Evolutionary conservation across 2,329 filamentous ascomycete genomes (phyloP), one percentile per base, ranked within the genome.

Genomic region (Diaporthe longicolla): DNA sequence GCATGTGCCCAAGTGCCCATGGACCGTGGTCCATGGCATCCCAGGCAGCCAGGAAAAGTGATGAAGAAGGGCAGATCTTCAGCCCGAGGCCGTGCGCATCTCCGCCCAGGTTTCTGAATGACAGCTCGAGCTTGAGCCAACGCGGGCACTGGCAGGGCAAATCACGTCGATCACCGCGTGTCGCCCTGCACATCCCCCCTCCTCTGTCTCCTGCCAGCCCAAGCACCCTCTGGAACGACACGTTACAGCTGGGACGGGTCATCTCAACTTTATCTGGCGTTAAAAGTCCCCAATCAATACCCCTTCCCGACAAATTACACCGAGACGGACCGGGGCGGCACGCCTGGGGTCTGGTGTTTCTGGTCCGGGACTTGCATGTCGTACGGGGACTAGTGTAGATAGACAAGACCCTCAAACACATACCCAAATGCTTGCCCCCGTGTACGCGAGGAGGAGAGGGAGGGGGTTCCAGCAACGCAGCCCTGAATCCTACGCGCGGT

Each of bases 211-310:
- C 13, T 24, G 40, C 40, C 59, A 48, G 8, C 7, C 26, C 61
- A 24, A 43, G 50, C 24, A n/a, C n/a, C n/a, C 58, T 29, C 58
- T 45, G 26, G 19, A 24, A 24, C 61, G 43, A 52, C 21, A 66
- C 63, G 63, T 66, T 52, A 66, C 63, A 66, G 45, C 63, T 66
- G 45, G 45, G 37, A 66, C 45, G 63, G 63, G 29, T 66, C 63
- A 45, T 66, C 63, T 66, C 45, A 52, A 66, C 63, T 66, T 32
- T 66, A 66, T 66, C 63, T 66, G 63, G 63, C n/a, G 45, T 66
- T 54, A 52, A 66, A 66, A 66, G 63, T 54, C 63, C 63, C 63
- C 45, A 66, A 50, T 43, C 63, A 50, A 50, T 35, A 37, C 29
- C 63, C 63, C 63, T 66, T 66, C 43, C 61, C 61, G 43, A 48